A percentile compares a stretch with the other conserved stretches of the same genome.
phyloP scores from a whole-genome alignment of 768 basidiomycete species.

The Leccinum ochraceum region DNA sequence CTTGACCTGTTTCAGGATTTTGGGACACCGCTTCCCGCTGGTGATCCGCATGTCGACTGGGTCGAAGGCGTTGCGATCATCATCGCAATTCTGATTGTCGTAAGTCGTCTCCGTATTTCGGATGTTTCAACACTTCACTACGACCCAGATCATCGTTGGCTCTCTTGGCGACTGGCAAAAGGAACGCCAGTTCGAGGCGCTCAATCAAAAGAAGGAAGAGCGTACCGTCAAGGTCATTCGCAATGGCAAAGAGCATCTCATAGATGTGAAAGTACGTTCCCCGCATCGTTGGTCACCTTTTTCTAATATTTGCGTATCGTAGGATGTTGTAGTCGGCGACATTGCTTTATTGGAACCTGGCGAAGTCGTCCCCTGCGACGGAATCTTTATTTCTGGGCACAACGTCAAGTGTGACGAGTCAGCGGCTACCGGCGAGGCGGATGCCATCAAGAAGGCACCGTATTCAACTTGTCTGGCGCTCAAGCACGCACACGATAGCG shows the following conservation, averaged over 20 bases:
- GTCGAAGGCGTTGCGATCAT: conserved; percentile 91
- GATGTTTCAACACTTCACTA: background rate
- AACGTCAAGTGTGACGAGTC: conserved; percentile 96
- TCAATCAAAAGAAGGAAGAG: conserved; percentile 96
- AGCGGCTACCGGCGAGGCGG: conserved; percentile 94
- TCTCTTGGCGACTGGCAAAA: conserved; percentile 99
- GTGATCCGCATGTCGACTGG: conserved; percentile 88
- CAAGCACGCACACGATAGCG: too few relatives aligned
- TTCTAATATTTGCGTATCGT: conserved; percentile 26
- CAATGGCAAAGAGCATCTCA: conserved; percentile 62
- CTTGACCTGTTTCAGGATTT: conserved; percentile 95
- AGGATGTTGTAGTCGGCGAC: conserved; percentile 95
- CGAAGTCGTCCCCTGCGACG: conserved; percentile 95
- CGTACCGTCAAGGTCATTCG: conserved; percentile 86
- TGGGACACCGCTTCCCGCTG: conserved; percentile 59
- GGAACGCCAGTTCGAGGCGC: conserved; percentile 88
- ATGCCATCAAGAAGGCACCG: conserved; percentile 86
- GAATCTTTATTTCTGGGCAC: conserved; percentile 89
- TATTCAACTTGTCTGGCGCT: conserved; percentile 72
- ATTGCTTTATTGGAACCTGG: conserved; percentile 91
- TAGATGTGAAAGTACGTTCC: conserved; percentile 75
- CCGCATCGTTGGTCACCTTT: background rate
- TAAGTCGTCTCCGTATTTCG: conserved; percentile 35
- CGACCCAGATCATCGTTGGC: conserved; percentile 77
- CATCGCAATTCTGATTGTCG: conserved; percentile 73